Base-by-base conservation (phyloP, 148 eudicot species). In the Camellia granthamiana region DNA sequence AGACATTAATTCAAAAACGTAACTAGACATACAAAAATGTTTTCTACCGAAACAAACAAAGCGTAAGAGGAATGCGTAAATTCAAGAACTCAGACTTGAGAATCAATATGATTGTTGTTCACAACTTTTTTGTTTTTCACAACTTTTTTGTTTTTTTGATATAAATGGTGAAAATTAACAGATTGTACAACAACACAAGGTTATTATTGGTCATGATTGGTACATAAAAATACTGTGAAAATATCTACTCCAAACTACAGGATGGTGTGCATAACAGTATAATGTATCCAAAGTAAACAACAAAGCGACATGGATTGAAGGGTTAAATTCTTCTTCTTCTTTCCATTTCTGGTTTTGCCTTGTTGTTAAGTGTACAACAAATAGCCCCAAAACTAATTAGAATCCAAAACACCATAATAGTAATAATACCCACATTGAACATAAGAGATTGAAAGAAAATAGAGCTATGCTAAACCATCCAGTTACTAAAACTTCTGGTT, bases 401-500 rank as follows among this genome's bases (percentile, higher is more conserved):
- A 77, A 56, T 72, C 83, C 11, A 61, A 69, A 73, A 71, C 80
- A 81, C 74, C 63, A 78, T 59, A 81, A 72, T 77, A 72, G 71
- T 69, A 72, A 75, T 75, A 84, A 75, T 75, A 84, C 46, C 69
- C 78, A 84, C 69, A 62, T 72, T 44, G 19, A 70, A 65, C 78
- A 83, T 56, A 77, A 56, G 61, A 69, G 69, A 15, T 30, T 64
- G 11, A 64, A 69, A 73, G 72, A 71, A 30, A 30, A 30, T 19
- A n/a, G 66, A 68, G 80, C 79, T 79, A 81, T 69, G 61, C 78
- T 6, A 14, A 30, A 38, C 19, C 43, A 55, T 74, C 77, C 71
- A 78, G 81, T 62, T 38, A 86, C 86, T 81, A 78, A 78, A 77
- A 81, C 46, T 74, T 77, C 84, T 71, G 82, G 78, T 69, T 69